phyloP scores from a whole-genome alignment of 352 stramenopile species.

The Pythium angustatum region DNA sequence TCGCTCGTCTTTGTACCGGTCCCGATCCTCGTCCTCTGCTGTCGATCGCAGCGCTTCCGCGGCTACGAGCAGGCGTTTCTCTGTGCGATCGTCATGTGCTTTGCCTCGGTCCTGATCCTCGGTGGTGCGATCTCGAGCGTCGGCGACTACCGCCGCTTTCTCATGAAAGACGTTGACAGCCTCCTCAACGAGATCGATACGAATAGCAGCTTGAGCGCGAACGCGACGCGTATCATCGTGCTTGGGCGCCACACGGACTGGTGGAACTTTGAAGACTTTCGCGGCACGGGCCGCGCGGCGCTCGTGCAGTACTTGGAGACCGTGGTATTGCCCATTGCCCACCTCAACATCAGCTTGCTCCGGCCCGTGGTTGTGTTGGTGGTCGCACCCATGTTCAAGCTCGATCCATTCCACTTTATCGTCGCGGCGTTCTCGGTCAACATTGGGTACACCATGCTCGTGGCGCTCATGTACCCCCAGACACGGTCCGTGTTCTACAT shows the following conservation, averaged over 20 bases:
- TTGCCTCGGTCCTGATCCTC: slow-evolving; percentile 49
- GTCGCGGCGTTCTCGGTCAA: slow-evolving; percentile 61
- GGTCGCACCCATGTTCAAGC: slow-evolving; percentile 67
- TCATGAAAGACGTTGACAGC: slow-evolving; percentile 54
- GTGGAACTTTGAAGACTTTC: slow-evolving; percentile 67
- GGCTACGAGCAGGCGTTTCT: slow-evolving; percentile 62
- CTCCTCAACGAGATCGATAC: slow-evolving; percentile 44
- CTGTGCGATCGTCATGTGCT: slow-evolving; percentile 71
- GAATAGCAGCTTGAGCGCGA: slow-evolving; percentile 5
- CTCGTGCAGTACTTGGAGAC: slow-evolving; percentile 54
- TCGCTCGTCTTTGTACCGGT: slow-evolving; percentile 59
- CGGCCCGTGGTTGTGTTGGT: slow-evolving; percentile 65
- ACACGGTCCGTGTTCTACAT: slow-evolving; percentile 61
- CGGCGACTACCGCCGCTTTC: slow-evolving; percentile 44
- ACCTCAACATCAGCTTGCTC: slow-evolving; percentile 70
- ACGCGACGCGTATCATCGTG: slow-evolving; percentile 22
- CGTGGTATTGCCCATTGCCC: slow-evolving; percentile 65
- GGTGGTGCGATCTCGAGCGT: slow-evolving; percentile 45
- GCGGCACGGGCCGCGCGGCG: slow-evolving; percentile 44
- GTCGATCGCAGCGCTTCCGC: slow-evolving; percentile 50
- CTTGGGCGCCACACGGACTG: slow-evolving; percentile 40
- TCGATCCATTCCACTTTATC: slow-evolving; percentile 75
- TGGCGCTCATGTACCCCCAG: slow-evolving; percentile 63
- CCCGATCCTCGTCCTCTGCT: slow-evolving; percentile 53
- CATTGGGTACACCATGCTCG: slow-evolving; percentile 62